phyloP scores from a whole-genome alignment of 345 rosid genomes.

The Mallotus nudiflorus region DNA sequence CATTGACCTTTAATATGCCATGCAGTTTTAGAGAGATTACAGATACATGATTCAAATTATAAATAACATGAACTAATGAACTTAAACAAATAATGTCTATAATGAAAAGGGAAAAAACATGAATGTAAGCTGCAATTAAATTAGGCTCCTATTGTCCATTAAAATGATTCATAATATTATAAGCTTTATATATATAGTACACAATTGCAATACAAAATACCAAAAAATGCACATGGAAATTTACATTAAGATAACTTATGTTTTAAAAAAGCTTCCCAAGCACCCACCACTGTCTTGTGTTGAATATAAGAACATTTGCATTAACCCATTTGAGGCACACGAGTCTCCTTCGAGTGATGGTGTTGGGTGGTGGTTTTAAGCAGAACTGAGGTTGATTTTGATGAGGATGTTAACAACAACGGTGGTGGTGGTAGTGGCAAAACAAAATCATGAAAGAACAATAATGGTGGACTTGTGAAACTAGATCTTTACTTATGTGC shows the following conservation, averaged over 20 bases:
- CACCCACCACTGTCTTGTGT: conserved; percentile 96
- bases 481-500: no score
- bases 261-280: conserved; percentile 90
- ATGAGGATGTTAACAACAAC: no score
- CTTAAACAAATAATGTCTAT: neutral
- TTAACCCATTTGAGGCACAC: conserved; percentile 72
- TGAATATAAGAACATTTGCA: conserved; percentile 79
- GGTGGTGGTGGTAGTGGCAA: no score
- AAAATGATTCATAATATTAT: conserved; percentile 5
- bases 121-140: neutral
- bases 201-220: no score
- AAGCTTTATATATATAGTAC: no score
- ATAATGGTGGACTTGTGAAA: no score
- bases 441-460: no score
- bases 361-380: no score
- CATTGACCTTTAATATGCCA: neutral
- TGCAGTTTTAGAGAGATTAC: neutral
- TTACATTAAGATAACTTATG: conserved; percentile 50
- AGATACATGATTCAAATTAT: neutral
- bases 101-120: neutral
- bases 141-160: neutral
- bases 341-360: no score
- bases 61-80: neutral
- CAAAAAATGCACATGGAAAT: conserved; percentile 6
- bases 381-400: no score